Conservation (phyloP, 768 basidiomycete species). For the Amanita polypyramis region DNA sequence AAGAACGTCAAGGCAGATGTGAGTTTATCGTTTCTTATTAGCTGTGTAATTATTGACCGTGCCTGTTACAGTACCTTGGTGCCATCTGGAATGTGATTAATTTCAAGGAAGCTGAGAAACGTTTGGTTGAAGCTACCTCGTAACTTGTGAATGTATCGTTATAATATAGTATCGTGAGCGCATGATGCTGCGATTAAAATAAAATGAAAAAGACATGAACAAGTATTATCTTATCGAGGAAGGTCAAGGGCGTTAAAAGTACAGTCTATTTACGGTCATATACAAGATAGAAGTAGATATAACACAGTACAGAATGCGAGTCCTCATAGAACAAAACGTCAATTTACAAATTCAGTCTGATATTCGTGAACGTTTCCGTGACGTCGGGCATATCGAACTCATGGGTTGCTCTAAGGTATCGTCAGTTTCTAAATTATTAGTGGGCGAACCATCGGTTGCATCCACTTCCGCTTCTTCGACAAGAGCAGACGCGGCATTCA, state of each 20-base stretch:
- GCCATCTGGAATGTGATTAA: constrained; percentile 91
- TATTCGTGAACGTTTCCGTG: background rate
- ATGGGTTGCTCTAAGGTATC: background rate
- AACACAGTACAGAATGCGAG: background rate
- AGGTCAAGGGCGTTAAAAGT: no score
- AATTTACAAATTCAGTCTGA: background rate
- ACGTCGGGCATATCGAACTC: background rate
- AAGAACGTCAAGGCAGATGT: constrained; percentile 92
- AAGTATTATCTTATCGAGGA: no score
- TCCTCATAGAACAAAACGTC: background rate
- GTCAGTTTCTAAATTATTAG: background rate
- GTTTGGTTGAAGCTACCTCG: constrained; percentile 20
- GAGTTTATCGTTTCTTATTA: constrained; percentile 22
- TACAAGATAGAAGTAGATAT: background rate
- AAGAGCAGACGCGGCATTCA: background rate
- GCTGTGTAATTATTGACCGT: background rate
- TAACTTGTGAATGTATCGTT: constrained; percentile 1
- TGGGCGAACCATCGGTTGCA: background rate
- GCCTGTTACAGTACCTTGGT: constrained; percentile 28
- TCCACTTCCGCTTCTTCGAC: background rate
- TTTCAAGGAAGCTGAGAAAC: constrained; percentile 73
- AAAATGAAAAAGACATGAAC: no score
- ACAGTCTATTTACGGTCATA: no score
- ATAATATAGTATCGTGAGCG: background rate
- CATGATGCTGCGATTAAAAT: no score